Conservation (phyloP, 2,329 filamentous ascomycete species). For the Metarhizium sp. region DNA sequence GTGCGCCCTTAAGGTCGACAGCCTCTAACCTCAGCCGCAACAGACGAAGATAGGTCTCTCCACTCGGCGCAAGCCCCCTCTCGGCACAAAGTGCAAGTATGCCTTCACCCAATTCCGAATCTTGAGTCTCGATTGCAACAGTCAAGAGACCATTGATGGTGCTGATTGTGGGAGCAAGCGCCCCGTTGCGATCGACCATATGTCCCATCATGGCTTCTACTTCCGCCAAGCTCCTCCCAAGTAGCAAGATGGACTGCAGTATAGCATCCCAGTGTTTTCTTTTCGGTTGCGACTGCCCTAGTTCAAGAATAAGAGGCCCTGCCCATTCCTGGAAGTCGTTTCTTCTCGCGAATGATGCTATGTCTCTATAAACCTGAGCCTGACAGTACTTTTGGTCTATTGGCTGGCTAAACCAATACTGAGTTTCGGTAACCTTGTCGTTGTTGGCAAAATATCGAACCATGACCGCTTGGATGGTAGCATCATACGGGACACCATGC, state of each 20-base stretch:
- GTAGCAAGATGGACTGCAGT: conserved; percentile 61
- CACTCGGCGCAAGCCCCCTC: conserved; percentile 57
- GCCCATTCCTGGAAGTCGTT: conserved; percentile 55
- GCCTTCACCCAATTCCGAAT: conserved; percentile 64
- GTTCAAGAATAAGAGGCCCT: conserved; percentile 43
- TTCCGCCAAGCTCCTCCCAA: conserved; percentile 53
- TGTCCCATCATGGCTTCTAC: conserved; percentile 51
- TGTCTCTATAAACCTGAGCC: conserved; percentile 16
- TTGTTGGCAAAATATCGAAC: conserved; percentile 52
- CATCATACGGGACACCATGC: conserved; percentile 34
- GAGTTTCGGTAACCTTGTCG: conserved; percentile 50
- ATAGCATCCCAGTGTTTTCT: conserved; percentile 62
- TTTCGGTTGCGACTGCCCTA: conserved; percentile 35
- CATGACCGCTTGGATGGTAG: conserved; percentile 43
- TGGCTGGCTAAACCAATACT: conserved; percentile 56
- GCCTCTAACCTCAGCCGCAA: conserved; percentile 68
- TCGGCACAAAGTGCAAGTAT: conserved; percentile 59
- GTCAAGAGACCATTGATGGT: conserved; percentile 72
- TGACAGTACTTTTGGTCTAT: conserved; percentile 22
- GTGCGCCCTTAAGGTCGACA: conserved; percentile 62
- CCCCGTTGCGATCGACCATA: conserved; percentile 54
- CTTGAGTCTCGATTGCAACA: conserved; percentile 59
- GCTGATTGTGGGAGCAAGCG: conserved; percentile 49
- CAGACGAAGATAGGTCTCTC: conserved; percentile 62
- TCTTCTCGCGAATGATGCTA: conserved; percentile 45